Percentiles rank a stretch among this genome's conserved stretches.
Evolutionary conservation across 176 grass and related monocot genomes (phyloP).

Genomic region (Bolboschoenus planiculmis): DNA sequence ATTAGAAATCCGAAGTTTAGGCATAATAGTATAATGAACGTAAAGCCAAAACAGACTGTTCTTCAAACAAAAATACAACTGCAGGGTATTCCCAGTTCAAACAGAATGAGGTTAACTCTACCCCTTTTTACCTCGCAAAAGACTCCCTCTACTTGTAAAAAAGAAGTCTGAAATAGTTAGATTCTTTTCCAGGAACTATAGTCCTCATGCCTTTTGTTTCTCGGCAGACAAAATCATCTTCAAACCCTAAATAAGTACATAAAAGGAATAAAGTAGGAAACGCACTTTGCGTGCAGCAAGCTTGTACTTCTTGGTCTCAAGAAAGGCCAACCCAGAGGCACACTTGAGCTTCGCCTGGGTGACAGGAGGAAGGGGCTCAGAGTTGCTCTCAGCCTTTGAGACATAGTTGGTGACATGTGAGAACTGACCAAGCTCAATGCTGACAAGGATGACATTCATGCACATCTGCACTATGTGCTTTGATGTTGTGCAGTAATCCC

Average conservation of each 20-base stretch:
- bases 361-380: constrained; percentile 43
- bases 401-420: constrained; percentile 88
- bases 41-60: background rate
- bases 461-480: constrained; percentile 99
- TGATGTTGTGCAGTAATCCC: constrained; percentile 96
- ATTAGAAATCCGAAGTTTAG: background rate
- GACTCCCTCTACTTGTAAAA: background rate
- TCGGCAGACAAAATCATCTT: background rate
- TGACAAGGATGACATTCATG: constrained; percentile 86
- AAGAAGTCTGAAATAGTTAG: background rate
- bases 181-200: background rate
- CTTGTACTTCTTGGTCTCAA: constrained; percentile 95
- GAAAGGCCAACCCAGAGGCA: constrained; percentile 71
- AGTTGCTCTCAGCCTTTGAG: constrained; percentile 80
- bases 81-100: background rate
- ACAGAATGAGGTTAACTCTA: background rate
- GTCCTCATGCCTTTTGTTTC: background rate
- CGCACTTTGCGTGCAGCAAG: constrained; percentile 89
- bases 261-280: background rate
- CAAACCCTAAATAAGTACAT: background rate
- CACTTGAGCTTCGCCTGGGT: constrained; percentile 55
- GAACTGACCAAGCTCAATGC: constrained; percentile 84
- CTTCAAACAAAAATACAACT: background rate
- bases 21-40: background rate
- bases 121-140: background rate